phyloP scores from a whole-genome alignment of 345 rosid genomes.

The Stellera chamaejasme region DNA sequence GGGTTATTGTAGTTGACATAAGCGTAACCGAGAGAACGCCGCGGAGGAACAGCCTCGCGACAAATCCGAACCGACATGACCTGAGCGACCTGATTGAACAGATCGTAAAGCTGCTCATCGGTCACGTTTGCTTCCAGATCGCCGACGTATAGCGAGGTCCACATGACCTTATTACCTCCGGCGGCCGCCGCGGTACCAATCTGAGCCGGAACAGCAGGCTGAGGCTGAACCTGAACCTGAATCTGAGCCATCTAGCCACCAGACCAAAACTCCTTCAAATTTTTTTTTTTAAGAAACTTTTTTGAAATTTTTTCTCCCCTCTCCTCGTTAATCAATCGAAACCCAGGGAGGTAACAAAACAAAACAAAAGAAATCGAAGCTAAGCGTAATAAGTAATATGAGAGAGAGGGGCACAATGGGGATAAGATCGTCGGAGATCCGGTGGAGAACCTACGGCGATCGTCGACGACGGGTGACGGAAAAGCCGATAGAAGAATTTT shows the following conservation, averaged over 20 bases:
- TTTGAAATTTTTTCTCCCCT: slow-evolving; percentile 11
- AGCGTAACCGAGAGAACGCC: slow-evolving; percentile 49
- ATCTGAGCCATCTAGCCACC: slow-evolving; percentile 37
- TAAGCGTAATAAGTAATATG: slow-evolving; percentile 1
- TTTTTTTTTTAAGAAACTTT: slow-evolving; percentile 7
- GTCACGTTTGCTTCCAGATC: slow-evolving; percentile 46
- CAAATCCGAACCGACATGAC: slow-evolving; percentile 59
- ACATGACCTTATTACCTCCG: slow-evolving; percentile 19
- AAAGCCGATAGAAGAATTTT: not conserved
- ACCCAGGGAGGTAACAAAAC: slow-evolving; percentile 10
- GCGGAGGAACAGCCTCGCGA: slow-evolving; percentile 36
- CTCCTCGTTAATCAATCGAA: slow-evolving; percentile 4
- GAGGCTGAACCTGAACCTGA: slow-evolving; percentile 48
- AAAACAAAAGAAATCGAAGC: not conserved
- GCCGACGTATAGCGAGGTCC: slow-evolving; percentile 54
- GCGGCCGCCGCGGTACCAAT: slow-evolving; percentile 23
- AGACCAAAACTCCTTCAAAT: slow-evolving; percentile 11
- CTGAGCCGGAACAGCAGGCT: slow-evolving; percentile 19
- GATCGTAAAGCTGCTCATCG: slow-evolving; percentile 50
- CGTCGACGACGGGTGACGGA: slow-evolving; percentile 7
- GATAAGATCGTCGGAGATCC: slow-evolving; percentile 28
- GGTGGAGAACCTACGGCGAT: slow-evolving; percentile 9
- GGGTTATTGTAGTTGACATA: slow-evolving; percentile 47
- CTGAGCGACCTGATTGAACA: slow-evolving; percentile 45
- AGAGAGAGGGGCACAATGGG: slow-evolving; percentile 14